Evolutionary conservation across 108 stramenopile species (phyloP), one percentile per base, ranked within the genome.

Genomic region (Cyclotella cryptica): DNA sequence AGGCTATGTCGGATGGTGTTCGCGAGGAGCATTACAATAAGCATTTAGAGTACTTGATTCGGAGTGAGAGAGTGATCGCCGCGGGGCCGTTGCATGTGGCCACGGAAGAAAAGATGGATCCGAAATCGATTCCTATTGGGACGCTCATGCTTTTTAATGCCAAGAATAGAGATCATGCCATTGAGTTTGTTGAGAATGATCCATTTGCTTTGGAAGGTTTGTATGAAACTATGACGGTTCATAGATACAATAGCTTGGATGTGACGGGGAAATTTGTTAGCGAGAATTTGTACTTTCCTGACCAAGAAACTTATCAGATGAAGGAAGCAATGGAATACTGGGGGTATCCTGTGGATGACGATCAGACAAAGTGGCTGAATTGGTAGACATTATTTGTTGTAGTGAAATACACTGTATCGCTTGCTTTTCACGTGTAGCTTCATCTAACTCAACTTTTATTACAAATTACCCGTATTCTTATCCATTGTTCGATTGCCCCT

Each of bases 101-200:
- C 18, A 93, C 90, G 0, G 80, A 90, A 51, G 63, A 84, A 29
- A 93, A 93, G 74, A 88, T 87, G 42, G 90, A 93, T 84, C 87
- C 88, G 15, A 69, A 77, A 15, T 86, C 88, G 39, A 68, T 86
- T 6, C 81, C 91, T 17, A 75, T 91, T 18, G 93, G 93, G 18
- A 89, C 91, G 63, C 74, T 94, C 44, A 71, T 94, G 46, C 62
- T 94, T 60, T 92, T 94, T 85, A 94, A 94, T 79, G 93, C 93
- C 17, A 74, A 82, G 68, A 66, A 89, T 73, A 88, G 90, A n/a
- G 80, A 87, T 19, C 83, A 88, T 62, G 93, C 93, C 24, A 80
- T 92, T 52, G 57, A 91, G n/a, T 94, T 94, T 77, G 93, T 76
- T 26, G 93, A 94, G 80, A 82, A 85, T 41, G 82, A 89, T 81